These are phyloP conservation scores for Nicotiana tabacum DNA, from an alignment of 257 asterid species.

Conservation along the genomic window DNA sequence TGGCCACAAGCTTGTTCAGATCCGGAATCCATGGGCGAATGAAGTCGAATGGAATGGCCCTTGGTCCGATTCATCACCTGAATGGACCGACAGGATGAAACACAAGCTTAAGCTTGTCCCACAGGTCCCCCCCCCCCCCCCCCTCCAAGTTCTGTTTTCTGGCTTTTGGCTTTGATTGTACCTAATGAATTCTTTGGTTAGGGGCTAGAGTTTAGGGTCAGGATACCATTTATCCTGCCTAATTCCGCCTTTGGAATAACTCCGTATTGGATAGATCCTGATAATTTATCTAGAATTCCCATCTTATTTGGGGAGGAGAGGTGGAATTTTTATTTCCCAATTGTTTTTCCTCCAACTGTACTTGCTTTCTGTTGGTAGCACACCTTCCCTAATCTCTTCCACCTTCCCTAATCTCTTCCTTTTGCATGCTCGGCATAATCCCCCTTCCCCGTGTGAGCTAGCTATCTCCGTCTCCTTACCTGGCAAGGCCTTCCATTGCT, in stretches of 20 bases:
- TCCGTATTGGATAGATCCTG: neutral
- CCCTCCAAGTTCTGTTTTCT: neutral
- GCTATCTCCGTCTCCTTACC: neutral
- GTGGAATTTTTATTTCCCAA: neutral
- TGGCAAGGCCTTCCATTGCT: neutral
- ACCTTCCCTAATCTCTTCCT: neutral
- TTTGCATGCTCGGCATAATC: neutral
- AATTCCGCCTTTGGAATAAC: neutral
- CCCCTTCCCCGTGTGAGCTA: neutral
- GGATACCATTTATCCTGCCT: neutral
- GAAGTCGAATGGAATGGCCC: constrained; percentile 99
- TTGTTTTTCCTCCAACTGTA: neutral
- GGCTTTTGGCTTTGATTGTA: neutral
- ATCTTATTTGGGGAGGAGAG: neutral
- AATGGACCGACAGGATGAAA: constrained; percentile 98
- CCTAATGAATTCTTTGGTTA: neutral
- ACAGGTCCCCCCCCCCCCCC: constrained; percentile 36
- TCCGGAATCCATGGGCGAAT: constrained; percentile 98
- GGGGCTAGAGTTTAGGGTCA: neutral
- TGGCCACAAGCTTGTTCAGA: constrained; percentile 90
- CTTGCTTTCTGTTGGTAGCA: neutral
- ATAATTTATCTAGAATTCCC: neutral
- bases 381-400: neutral
- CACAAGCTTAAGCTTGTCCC: constrained; percentile 94
- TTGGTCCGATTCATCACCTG: constrained; percentile 96